Base-by-base conservation (phyloP, 805 yeast species). In the Starmerella floricola region DNA sequence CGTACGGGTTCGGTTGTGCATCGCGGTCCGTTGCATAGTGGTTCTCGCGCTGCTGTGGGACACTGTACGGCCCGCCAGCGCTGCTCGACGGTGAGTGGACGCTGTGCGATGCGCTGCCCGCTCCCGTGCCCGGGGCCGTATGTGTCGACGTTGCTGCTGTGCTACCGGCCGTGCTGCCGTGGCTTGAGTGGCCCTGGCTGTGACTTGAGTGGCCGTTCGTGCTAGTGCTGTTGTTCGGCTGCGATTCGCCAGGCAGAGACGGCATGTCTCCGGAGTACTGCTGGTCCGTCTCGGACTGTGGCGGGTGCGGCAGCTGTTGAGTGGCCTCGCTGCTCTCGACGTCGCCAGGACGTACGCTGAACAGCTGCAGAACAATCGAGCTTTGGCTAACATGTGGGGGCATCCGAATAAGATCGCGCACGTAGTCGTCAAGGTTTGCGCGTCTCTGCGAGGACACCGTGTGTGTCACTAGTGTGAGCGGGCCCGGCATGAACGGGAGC, bases 401-500 rank as follows among this genome's bases (percentile, higher is more conserved):
- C 55, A 88, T 68, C 32, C 72, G 67, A 26, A 84, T 69, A 48
- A 88, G 61, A 31, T 72, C 73, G 31, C 67, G 64, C 12, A 77
- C 73, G 49, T 76, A 77, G 23, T 68, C 67, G 54, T 76, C 74
- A 43, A 76, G 58, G 53, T 72, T 76, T 1, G 66, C 69, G 37
- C 71, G 66, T 43, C 81, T 64, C 52, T 72, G 74, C 37, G 66
- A 62, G 1, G 79, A 71, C 30, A 74, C 73, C 13, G 75, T 63
- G 62, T 88, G 96, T 48, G 85, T 85, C 41, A 91, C 94, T 55
- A 80, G 82, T 30, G 93, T 79, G 36, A 88, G 69, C 2, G 98
- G 99, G 1, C 97, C 98, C 0, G 98, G 97, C 55, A 91, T 87
- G 51, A 79, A 85, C 6, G 98, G 98, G 44, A 91, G 69, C 24